Conservation (phyloP, 1,284 basidiomycete species). For the Kalmanozyma brasiliensis region DNA sequence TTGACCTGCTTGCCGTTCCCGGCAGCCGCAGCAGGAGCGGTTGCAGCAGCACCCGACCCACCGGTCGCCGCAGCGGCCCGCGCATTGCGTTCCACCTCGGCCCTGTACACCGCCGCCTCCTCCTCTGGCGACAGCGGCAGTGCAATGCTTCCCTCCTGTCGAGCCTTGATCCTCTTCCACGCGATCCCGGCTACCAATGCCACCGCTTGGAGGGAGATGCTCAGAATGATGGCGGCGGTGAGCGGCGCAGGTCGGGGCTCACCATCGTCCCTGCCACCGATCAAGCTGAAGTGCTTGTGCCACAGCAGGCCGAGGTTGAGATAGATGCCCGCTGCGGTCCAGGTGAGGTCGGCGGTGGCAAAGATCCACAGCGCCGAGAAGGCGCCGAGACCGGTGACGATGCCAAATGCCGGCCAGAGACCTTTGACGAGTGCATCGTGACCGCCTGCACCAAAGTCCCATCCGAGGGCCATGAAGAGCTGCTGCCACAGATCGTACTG, state of each 20-base stretch:
- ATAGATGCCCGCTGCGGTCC: conserved; percentile 53
- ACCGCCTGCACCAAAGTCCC: conserved; percentile 62
- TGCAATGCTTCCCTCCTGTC: conserved; percentile 53
- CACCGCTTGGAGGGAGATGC: conserved; percentile 48
- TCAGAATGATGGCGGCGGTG: conserved; percentile 52
- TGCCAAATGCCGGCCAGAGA: conserved; percentile 57
- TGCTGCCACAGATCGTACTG: conserved; percentile 70
- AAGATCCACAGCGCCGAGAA: conserved; percentile 61
- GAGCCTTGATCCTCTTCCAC: conserved; percentile 50
- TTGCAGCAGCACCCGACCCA: conserved; percentile 5
- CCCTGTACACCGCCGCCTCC: conserved; percentile 40
- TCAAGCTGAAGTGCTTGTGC: conserved; percentile 46
- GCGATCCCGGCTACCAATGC: conserved; percentile 50
- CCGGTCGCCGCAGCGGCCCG: conserved; percentile 15
- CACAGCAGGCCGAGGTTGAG: conserved; percentile 56
- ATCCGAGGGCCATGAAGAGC: conserved; percentile 71
- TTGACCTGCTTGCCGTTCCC: conserved; percentile 2
- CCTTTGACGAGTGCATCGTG: conserved; percentile 36
- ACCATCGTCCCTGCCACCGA: conserved; percentile 37
- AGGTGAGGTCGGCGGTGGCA: conserved; percentile 55
- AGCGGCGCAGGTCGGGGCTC: conserved; percentile 51
- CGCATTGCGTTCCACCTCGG: conserved; percentile 35
- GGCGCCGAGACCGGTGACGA: conserved; percentile 47
- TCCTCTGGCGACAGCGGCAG: conserved; percentile 49
- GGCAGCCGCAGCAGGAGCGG: background rate